Evolutionary conservation across 306 rosid species (phyloP).

Genomic region (Begonia loranthoides): DNA sequence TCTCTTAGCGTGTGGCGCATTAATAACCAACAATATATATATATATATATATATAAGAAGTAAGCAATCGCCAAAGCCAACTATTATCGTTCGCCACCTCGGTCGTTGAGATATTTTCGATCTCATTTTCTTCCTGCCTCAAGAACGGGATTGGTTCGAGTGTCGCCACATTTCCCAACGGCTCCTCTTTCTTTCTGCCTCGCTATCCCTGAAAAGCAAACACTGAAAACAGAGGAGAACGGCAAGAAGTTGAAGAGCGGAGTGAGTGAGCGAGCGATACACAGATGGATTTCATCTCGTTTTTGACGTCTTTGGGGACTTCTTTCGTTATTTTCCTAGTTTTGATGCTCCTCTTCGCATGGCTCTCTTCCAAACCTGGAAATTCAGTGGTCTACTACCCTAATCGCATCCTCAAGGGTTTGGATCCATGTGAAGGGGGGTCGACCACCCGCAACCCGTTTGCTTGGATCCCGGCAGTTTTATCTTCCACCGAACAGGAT

Average conservation of each 20-base stretch:
- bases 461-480: constrained; percentile 66
- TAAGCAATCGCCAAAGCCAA: too few species aligned
- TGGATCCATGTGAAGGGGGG: constrained; percentile 47
- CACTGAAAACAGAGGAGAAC: not conserved
- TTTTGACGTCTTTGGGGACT: constrained; percentile 77
- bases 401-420: constrained; percentile 65
- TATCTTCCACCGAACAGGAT: constrained; percentile 53
- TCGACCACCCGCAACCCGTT: constrained; percentile 48
- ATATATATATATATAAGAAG: too few species aligned
- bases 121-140: too few species aligned
- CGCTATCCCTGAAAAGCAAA: not conserved
- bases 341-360: constrained; percentile 51
- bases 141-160: too few species aligned
- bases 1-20: too few species aligned
- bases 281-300: constrained; percentile 70
- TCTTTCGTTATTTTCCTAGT: constrained; percentile 58
- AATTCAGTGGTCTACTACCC: constrained; percentile 84
- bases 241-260: not conserved
- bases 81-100: too few species aligned
- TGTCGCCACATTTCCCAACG: too few species aligned
- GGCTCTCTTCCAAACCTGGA: constrained; percentile 48
- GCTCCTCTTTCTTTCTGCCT: not conserved
- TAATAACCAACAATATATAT: too few species aligned
- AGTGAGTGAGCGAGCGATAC: constrained; percentile 11
- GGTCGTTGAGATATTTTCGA: too few species aligned